Base-by-base conservation (phyloP, 805 yeast species). In the Hyphopichia homilentoma region DNA sequence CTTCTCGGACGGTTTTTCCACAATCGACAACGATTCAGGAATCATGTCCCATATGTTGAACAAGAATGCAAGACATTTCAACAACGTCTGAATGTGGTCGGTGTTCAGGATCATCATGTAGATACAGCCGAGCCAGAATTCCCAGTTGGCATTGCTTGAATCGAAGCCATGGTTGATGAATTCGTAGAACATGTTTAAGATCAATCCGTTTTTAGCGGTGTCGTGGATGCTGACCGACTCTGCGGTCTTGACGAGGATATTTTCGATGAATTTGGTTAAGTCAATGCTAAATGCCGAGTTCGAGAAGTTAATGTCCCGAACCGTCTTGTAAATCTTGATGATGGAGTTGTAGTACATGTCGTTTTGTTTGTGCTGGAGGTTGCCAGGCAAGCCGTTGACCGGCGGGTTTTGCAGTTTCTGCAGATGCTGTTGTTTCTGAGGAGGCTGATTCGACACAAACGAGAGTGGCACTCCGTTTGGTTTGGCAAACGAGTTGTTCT, bases 11-110 rank as follows among this genome's bases (percentile, higher is more conserved):
- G 26, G 36, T 8, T 30, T 20, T 21, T 24, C 16, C 13, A 38
- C 24, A 12, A 30, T 39, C 2, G 55, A 33, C 28, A 52, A 45
- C 13, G 45, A 49, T 26, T 57, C 59, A 3, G 88, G 84, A 11
- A 86, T 62, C 39, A 66, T 59, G 20, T 80, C 81, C 95, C 95
- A 86, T 2, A 80, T 54, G 51, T 84, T 82, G 60, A 78, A 85
- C 33, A 86, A 52, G 35, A 79, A 70, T 4, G 88, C 75, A 23
- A 86, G 52, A 9, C 78, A 76, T 38, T 84, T 74, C 14, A 82
- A 60, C 39, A 83, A 77, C 15, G 73, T 70, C 41, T 76, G 79
- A 42, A 77, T 66, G 51, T 75, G 84, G 27, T 75, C 77, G 6
- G 86, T 75, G 25, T 56, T 50, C 6, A 62, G 48, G n/a, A 85